These are phyloP conservation scores for Leptodontidium sp. DNA, from an alignment of 2,329 filamentous ascomycete genomes.

Conservation along the genomic window DNA sequence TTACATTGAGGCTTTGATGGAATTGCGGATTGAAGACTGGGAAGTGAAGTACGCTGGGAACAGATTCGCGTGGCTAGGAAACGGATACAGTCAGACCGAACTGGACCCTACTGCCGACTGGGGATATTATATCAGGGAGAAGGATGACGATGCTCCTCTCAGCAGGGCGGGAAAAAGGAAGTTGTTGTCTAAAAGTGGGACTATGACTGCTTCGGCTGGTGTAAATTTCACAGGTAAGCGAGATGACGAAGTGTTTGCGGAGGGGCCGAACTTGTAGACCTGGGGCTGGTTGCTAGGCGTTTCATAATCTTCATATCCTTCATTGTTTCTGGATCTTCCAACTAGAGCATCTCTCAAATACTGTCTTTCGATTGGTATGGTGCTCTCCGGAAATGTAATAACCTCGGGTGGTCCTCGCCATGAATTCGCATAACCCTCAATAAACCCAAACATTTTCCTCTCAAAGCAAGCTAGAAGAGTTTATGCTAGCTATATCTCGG, in stretches of 20 bases:
- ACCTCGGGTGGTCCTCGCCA: not conserved
- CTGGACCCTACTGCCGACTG: not conserved
- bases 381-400: not conserved
- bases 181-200: not conserved
- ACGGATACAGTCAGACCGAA: slow-evolving; percentile 48
- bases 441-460: not conserved
- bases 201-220: slow-evolving; percentile 1
- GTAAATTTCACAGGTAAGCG: not conserved
- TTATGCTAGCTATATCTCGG: not conserved
- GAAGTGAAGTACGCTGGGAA: slow-evolving; percentile 52
- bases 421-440: not conserved
- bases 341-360: slow-evolving; percentile 1
- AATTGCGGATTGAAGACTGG: slow-evolving; percentile 57
- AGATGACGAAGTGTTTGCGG: not conserved
- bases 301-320: slow-evolving; percentile 1
- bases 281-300: not conserved
- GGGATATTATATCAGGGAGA: slow-evolving; percentile 1
- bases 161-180: slow-evolving; percentile 1
- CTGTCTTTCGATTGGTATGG: not conserved
- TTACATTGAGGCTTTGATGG: slow-evolving; percentile 56
- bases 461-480: not conserved
- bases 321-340: not conserved
- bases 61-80: slow-evolving; percentile 51
- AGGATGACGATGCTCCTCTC: not conserved
- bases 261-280: not conserved